These are phyloP conservation scores for Nasturtium officinale DNA, from an alignment of 345 rosid species.

Conservation along the genomic window DNA sequence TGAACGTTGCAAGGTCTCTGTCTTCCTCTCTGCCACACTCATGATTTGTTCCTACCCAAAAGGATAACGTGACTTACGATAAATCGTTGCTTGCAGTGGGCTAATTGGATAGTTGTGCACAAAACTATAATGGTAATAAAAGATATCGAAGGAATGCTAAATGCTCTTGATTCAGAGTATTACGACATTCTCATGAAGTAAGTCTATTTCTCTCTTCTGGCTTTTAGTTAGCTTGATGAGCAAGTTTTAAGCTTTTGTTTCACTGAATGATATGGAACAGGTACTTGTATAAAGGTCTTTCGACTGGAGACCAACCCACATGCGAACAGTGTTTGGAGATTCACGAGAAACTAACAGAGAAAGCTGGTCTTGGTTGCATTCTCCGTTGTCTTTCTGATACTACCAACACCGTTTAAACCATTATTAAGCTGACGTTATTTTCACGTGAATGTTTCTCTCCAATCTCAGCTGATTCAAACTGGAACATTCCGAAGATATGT, in stretches of 20 bases:
- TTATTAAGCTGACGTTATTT: neutral
- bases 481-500: neutral
- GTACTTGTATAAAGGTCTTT: constrained; percentile 84
- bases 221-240: constrained; percentile 1
- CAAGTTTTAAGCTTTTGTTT: neutral
- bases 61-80: neutral
- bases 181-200: constrained; percentile 95
- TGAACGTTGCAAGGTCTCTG: constrained; percentile 85
- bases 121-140: constrained; percentile 84
- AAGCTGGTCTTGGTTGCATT: constrained; percentile 92
- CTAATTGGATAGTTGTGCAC: constrained; percentile 87
- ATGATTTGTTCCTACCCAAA: neutral
- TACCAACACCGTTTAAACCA: constrained; percentile 59
- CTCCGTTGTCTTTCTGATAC: constrained; percentile 80
- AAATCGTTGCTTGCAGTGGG: constrained; percentile 54
- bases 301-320: constrained; percentile 85
- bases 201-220: constrained; percentile 17
- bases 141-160: constrained; percentile 77
- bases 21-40: neutral
- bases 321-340: constrained; percentile 87
- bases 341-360: constrained; percentile 82
- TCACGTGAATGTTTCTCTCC: neutral
- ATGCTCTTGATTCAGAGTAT: constrained; percentile 77
- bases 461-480: neutral
- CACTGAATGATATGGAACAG: constrained; percentile 39